Evolutionary conservation across 805 yeast genomes (phyloP), one percentile per base, ranked within the genome.

Genomic region (Candida argentea): DNA sequence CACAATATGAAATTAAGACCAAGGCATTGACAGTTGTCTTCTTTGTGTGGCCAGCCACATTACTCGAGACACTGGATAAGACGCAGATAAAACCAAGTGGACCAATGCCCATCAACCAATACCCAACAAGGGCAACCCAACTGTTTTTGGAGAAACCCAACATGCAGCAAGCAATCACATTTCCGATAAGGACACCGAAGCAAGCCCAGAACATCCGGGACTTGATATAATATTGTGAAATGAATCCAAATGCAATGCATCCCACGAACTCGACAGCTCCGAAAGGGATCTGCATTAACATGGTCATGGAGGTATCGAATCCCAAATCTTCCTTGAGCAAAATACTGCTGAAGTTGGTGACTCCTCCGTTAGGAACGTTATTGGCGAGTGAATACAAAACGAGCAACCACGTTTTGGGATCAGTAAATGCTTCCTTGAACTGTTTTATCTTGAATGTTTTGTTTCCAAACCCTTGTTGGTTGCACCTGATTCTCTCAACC

Each of bases 31-130:
- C 62, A 2, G 67, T 55, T 26, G 58, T 48, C 43, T 70, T 71
- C 52, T 73, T 74, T 7, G 80, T 71, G 40, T 64, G 67, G 6
- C 81, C 81, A 5, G 70, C 70, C 26, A 62, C 57, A 39, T 71
- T 71, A 5, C 70, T 52, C 16, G 73, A 57, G 17, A 67, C 44
- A 28, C 50, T 35, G 2, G 66, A 52, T 25, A 56, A 36, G 16
- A 53, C 33, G 34, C 52, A 52, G 24, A 55, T 46, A 23, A 47
- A 40, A 5, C 46, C 44, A 4, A 50, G 23, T 1, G 60, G 56
- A 5, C 42, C 42, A 14, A 62, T 48, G 10, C 52, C 46, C 33
- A 44, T 44, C 20, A 69, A 29, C 29, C 50, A 52, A 13, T 50
- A 58, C 13, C 65, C 56, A 17, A 46, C 35, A 7, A 31, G 23